phyloP scores from a whole-genome alignment of 108 stramenopile genomes.

The Conticribra weissflogii region DNA sequence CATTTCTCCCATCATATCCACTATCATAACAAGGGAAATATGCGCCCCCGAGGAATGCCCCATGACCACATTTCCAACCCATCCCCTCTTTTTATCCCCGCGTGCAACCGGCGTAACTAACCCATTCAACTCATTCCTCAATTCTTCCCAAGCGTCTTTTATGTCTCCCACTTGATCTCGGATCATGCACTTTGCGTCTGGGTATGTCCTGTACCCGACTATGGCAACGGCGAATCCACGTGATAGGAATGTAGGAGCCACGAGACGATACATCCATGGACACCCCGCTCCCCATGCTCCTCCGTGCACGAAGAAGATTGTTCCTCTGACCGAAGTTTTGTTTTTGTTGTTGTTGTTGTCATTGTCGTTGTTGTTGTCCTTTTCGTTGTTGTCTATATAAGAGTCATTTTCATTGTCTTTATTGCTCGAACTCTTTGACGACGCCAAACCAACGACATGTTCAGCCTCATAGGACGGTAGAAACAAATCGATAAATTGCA shows the following conservation, averaged over 20 bases:
- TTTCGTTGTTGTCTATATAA: background rate
- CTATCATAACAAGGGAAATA: constrained; percentile 61
- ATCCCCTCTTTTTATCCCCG: constrained; percentile 6
- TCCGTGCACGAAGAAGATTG: constrained; percentile 68
- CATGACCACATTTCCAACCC: constrained; percentile 58
- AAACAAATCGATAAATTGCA: constrained; percentile 73
- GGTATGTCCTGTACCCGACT: constrained; percentile 84
- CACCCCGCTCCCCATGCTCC: constrained; percentile 84
- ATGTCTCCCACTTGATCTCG: constrained; percentile 68
- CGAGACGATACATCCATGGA: constrained; percentile 82
- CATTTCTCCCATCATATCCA: constrained; percentile 45
- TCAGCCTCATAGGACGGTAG: too few relatives aligned
- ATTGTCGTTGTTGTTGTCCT: constrained; percentile 46
- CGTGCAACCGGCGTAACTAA: constrained; percentile 33
- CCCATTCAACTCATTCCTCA: constrained; percentile 6
- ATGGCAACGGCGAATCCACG: constrained; percentile 30
- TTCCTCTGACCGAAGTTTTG: constrained; percentile 22
- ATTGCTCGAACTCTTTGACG: too few relatives aligned
- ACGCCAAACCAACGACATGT: too few relatives aligned
- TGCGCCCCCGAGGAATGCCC: constrained; percentile 87
- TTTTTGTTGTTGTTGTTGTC: background rate
- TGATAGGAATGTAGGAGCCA: constrained; percentile 65
- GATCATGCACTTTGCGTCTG: constrained; percentile 48
- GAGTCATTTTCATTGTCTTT: background rate
- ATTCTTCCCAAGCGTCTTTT: constrained; percentile 19